Evolutionary conservation across 2,329 filamentous ascomycete genomes (phyloP), one percentile per base, ranked within the genome.

Genomic region (Huntiella moniliformis): DNA sequence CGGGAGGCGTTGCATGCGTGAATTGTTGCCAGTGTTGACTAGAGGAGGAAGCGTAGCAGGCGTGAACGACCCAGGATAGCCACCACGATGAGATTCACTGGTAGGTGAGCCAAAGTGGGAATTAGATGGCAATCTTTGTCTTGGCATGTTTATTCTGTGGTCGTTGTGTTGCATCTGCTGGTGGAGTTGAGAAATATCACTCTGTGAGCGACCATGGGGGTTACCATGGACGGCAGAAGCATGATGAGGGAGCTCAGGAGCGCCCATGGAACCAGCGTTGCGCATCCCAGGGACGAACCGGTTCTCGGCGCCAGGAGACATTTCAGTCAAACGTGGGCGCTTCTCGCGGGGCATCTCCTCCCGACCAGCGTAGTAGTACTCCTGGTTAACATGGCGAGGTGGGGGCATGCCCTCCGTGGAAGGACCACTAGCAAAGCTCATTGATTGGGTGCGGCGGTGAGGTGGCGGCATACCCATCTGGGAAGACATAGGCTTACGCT

Each of bases 401-500:
- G 48, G 45, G n/a, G 48, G 48, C 44, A 50, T 45, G 8, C 44
- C 45, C 16, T 47, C 42, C 42, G 33, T 46, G 18, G 42, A 12
- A 42, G 41, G 36, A 18, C 31, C 41, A 45, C 40, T 51, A 32
- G 47, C 47, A 11, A 57, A 54, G 15, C 57, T 58, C 49, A 60
- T 57, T 1, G 61, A 63, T 50, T 60, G 58, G 2, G 61, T 58
- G 32, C 60, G 59, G 31, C 48, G 44, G 36, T 42, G 48, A n/a
- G 48, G 48, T 4, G 45, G 44, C 17, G 44, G 41, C 44, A 50
- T 47, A 12, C 42, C 33, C 12, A 42, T 18, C 3, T 38, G 13
- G 33, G 18, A n/a, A n/a, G 42, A 39, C 45, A 47, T 42, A 18
- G 44, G 22, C 44, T 49, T 49, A 28, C 47, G 47, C 40, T 49